These are phyloP conservation scores for Amphibolis antarctica DNA, from an alignment of 106 monocot genomes.

Conservation along the genomic window DNA sequence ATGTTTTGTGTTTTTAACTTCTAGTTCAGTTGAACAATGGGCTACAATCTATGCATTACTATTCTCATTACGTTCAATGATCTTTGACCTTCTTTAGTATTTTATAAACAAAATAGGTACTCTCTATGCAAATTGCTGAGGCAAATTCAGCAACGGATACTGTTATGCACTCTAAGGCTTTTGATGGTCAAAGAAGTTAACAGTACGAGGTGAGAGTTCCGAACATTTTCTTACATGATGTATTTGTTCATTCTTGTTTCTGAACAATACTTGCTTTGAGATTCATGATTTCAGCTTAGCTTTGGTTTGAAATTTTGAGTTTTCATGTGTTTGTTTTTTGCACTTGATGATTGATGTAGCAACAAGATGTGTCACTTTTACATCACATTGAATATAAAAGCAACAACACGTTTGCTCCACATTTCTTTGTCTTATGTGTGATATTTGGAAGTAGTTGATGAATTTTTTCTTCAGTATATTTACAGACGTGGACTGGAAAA, in stretches of 20 bases:
- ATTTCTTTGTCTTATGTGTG: no score
- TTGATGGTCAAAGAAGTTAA: not conserved
- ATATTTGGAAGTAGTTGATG: no score
- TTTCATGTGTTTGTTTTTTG: not conserved
- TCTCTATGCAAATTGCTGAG: not conserved
- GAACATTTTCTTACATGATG: not conserved
- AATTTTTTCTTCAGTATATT: no score
- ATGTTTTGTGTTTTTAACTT: no score
- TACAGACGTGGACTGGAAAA: no score
- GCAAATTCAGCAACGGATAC: conserved; percentile 1
- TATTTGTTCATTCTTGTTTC: not conserved
- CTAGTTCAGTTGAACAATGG: no score
- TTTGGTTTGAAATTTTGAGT: not conserved
- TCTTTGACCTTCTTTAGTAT: not conserved
- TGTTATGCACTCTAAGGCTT: conserved; percentile 4
- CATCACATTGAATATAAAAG: no score
- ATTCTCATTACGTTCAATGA: no score
- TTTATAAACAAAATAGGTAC: not conserved
- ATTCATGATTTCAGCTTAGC: not conserved
- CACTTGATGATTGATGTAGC: not conserved
- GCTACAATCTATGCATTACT: no score
- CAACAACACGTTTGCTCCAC: no score
- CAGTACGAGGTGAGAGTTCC: not conserved
- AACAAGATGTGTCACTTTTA: not conserved
- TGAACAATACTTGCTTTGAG: not conserved